A percentile compares a stretch with the other conserved stretches of the same genome.
phyloP scores from a whole-genome alignment of 31 red algal species.

The Bonnemaisonia californica region DNA sequence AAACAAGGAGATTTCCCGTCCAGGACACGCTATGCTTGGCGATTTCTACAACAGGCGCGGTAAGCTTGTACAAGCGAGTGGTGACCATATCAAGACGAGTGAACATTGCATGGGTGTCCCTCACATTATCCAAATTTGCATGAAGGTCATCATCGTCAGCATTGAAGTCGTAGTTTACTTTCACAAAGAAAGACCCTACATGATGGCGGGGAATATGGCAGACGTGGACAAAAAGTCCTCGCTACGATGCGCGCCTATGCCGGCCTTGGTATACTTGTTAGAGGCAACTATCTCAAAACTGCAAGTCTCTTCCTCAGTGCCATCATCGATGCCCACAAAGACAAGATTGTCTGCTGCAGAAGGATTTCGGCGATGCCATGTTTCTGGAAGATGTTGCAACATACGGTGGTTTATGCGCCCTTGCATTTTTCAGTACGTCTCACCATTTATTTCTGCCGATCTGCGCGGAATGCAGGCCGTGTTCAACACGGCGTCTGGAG shows the following conservation, averaged over 20 bases:
- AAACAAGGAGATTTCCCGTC: conserved; percentile 84
- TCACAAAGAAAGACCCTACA: conserved; percentile 78
- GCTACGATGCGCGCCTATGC: conserved; percentile 69
- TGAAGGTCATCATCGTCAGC: conserved; percentile 71
- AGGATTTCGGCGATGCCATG: conserved; percentile 77
- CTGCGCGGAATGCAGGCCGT: conserved; percentile 73
- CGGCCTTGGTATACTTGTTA: conserved; percentile 73
- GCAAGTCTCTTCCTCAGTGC: conserved; percentile 57
- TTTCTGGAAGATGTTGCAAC: conserved; percentile 86
- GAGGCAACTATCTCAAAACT: conserved; percentile 62
- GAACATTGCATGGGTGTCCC: conserved; percentile 68
- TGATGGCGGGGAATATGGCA: conserved; percentile 75
- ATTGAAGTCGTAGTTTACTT: conserved; percentile 54
- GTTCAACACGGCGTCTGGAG: conserved; percentile 46
- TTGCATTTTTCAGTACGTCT: conserved; percentile 89
- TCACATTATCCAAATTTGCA: conserved; percentile 79
- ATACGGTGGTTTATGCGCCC: conserved; percentile 82
- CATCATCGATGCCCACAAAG: conserved; percentile 56
- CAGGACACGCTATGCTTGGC: conserved; percentile 60
- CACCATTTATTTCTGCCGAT: conserved; percentile 72
- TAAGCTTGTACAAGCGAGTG: conserved; percentile 66
- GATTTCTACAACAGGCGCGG: conserved; percentile 71
- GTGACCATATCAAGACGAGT: conserved; percentile 75
- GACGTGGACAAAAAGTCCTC: conserved; percentile 50
- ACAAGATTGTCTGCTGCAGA: conserved; percentile 41